Evolutionary conservation across 2,329 filamentous ascomycete species (phyloP).

Genomic region (Stromatinia cepivora): DNA sequence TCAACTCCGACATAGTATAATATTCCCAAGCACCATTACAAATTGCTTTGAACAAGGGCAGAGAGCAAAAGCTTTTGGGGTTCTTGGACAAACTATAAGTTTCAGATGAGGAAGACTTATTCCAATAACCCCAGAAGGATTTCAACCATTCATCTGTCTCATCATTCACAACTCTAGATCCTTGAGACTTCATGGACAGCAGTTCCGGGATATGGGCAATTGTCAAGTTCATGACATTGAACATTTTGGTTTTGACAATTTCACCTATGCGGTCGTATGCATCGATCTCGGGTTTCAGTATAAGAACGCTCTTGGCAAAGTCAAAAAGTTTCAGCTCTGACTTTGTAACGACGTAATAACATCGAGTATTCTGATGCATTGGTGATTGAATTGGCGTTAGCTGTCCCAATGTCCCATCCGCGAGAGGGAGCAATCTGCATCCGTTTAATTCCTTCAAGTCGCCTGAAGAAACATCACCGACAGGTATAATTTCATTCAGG

Average conservation of each 20-base stretch:
- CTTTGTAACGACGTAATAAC: slow-evolving; percentile 27
- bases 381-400: slow-evolving; percentile 23
- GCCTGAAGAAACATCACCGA: not conserved
- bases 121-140: slow-evolving; percentile 34
- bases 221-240: slow-evolving; percentile 33
- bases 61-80: not conserved
- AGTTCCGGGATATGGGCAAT: slow-evolving; percentile 30
- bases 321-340: slow-evolving; percentile 33
- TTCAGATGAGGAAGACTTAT: slow-evolving; percentile 6
- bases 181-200: slow-evolving; percentile 19
- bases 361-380: not conserved
- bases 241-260: slow-evolving; percentile 23
- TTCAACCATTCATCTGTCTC: slow-evolving; percentile 30
- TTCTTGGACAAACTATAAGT: not conserved
- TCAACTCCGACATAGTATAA: slow-evolving; percentile 19
- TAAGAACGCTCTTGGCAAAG: slow-evolving; percentile 30
- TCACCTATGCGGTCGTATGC: slow-evolving; percentile 3
- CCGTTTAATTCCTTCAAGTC: slow-evolving; percentile 32
- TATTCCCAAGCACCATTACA: slow-evolving; percentile 23
- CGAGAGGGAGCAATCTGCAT: slow-evolving; percentile 37
- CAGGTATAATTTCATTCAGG: slow-evolving; percentile 22
- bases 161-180: not conserved
- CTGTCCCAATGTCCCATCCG: slow-evolving; percentile 30
- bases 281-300: slow-evolving; percentile 18
- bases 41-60: slow-evolving; percentile 23